A percentile compares a stretch with the other conserved stretches of the same genome.
Conservation (phyloP, 371 early-diverging fungal species). For the Dichotomocladium elegans region DNA sequence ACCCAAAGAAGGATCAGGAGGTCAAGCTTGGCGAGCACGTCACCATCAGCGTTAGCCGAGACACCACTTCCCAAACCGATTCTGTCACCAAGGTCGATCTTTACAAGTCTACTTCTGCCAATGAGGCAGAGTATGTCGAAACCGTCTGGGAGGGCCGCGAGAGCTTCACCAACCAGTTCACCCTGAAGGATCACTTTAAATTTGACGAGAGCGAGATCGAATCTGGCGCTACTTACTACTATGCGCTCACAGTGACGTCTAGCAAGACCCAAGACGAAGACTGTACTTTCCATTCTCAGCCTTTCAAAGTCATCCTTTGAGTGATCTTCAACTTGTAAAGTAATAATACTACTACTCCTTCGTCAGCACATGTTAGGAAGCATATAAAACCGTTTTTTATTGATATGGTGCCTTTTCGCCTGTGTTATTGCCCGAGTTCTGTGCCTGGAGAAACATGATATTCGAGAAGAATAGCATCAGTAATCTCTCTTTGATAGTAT, state of each 20-base stretch:
- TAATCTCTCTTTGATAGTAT: too few relatives aligned
- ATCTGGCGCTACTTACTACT: slow-evolving; percentile 9
- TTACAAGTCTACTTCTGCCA: slow-evolving; percentile 30
- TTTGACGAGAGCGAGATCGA: slow-evolving; percentile 18
- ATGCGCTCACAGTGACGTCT: too few relatives aligned
- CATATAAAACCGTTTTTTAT: too few relatives aligned
- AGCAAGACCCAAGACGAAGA: too few relatives aligned
- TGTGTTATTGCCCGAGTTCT: too few relatives aligned
- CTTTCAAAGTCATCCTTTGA: too few relatives aligned
- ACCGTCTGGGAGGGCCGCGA: slow-evolving; percentile 32
- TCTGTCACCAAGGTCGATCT: slow-evolving; percentile 29
- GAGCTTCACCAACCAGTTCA: slow-evolving; percentile 24
- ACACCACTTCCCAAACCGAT: slow-evolving; percentile 35
- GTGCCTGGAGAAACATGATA: too few relatives aligned
- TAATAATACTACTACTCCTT: too few relatives aligned
- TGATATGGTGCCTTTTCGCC: too few relatives aligned
- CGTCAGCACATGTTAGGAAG: too few relatives aligned
- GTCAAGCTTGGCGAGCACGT: slow-evolving; percentile 26
- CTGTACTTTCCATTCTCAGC: slow-evolving; percentile 12
- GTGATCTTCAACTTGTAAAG: too few relatives aligned
- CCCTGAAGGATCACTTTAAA: slow-evolving; percentile 37
- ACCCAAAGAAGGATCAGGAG: slow-evolving; percentile 21
- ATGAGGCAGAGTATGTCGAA: slow-evolving; percentile 10
- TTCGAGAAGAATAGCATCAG: too few relatives aligned
- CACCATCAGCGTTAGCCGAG: slow-evolving; percentile 29